Evolutionary conservation across 2,329 filamentous ascomycete species (phyloP).

Genomic region (Sporothrix protearum): DNA sequence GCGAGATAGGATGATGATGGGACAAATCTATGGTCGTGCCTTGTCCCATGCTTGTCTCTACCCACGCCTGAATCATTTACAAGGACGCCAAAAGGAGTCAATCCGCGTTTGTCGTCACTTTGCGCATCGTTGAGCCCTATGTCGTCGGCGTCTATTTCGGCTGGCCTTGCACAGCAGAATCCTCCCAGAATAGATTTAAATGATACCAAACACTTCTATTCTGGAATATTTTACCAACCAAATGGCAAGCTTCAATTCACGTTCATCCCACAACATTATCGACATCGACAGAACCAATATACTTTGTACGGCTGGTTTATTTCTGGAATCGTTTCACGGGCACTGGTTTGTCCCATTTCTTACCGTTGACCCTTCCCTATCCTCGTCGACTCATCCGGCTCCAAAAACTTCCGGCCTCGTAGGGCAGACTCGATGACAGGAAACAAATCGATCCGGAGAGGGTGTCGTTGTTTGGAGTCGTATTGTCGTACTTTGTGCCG

Average conservation of each 20-base stretch:
- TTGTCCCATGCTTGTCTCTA: not conserved
- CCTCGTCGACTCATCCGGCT: not conserved
- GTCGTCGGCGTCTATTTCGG: not conserved
- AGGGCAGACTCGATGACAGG: slow-evolving; percentile 12
- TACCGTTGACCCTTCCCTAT: not conserved
- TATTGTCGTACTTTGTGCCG: not conserved
- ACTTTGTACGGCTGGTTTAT: not conserved
- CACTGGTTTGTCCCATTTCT: not conserved
- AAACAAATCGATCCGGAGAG: not conserved
- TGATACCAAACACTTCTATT: not conserved
- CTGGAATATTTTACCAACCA: not conserved
- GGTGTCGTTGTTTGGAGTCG: not conserved
- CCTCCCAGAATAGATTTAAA: not conserved
- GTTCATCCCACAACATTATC: not conserved
- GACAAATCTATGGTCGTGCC: not conserved
- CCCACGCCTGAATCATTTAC: not conserved
- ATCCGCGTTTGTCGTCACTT: not conserved
- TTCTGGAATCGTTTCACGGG: slow-evolving; percentile 5
- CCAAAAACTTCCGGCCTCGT: not conserved
- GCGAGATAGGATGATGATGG: not conserved
- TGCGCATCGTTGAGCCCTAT: not conserved
- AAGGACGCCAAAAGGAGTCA: not conserved
- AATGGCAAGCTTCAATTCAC: not conserved
- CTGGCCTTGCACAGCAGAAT: not conserved
- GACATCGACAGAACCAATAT: not conserved